Base-by-base conservation (phyloP, 2,329 filamentous ascomycete genomes). In the Zymoseptoria pseudotritici region DNA sequence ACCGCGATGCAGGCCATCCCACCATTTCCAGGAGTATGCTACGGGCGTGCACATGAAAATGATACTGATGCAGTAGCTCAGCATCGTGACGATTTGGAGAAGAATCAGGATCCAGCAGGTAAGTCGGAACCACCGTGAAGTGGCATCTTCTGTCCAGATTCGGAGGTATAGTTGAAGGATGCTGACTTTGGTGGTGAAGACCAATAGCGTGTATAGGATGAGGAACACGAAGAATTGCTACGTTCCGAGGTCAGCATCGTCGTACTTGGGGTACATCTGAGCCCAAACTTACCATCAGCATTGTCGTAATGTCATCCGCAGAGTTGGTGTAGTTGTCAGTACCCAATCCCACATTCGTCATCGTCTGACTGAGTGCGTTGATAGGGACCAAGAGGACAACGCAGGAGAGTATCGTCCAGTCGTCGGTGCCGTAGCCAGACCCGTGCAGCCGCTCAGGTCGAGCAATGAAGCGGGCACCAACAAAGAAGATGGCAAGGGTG, bases 221-320 rank as follows among this genome's bases (percentile, higher is more conserved):
- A 61, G 59, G 53, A 65, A 65, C 13, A 60, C 58, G 54, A 63
- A 65, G 55, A 65, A 65, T 55, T 62, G 51, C 64, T 65, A 13
- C 4, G 0, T 7, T 20, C 22, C 50, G 50, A 3, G 22, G 22
- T 52, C 11, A 21, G 20, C 20, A 24, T 52, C 2, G 20, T 24
- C 11, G 11, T 6, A 4, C 19, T 20, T 52, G 17, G 8, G 22
- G 4, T 11, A n/a, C 20, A 8, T 21, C 22, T 7, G 11, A 7
- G 1, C 46, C 20, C 1, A 13, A 21, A 24, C 58, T 42, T n/a
- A 65, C 64, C 58, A 61, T 50, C 17, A 65, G 49, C 52, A 64
- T 60, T 7, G 54, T 49, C 13, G 62, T 65, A 50, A 65, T 65
- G 19, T 61, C 58, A 8, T 53, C 24, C 6, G 64, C 60, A n/a